Base-by-base conservation (phyloP, 768 basidiomycete species). In the Solioccasus polychromus region DNA sequence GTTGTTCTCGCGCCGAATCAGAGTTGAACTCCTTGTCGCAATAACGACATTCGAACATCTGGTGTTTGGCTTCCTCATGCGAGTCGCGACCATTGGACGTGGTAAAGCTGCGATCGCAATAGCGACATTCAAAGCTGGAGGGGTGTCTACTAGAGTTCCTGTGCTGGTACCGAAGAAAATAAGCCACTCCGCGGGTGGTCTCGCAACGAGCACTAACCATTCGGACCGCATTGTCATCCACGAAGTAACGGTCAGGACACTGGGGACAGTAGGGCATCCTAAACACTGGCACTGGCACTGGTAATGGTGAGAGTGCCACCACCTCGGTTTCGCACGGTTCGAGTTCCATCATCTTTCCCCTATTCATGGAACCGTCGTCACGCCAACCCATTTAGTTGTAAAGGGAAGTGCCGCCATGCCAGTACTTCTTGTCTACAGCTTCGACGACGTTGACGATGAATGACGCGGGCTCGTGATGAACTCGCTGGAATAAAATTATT, bases 171-270 rank as follows among this genome's bases (percentile, higher is more conserved):
- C n/a, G 4, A 6, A 22, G 15, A 8, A 17, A 11, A 25, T 58
- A 29, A 51, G 42, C 32, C n/a, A 28, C 14, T 31, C 30, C 14
- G 41, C 6, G 12, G 22, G 7, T 8, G 2, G n/a, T n/a, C 7
- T 22, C 14, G 9, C 18, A 34, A 20, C 34, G 12, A n/a, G 24
- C 11, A 50, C 57, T 42, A 15, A 66, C 62, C 52, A 39, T 43
- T 10, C 11, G 24, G 14, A 64, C 0, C 17, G 37, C 59, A 0
- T 42, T 4, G 0, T 23, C 25, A 37, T 61, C 22, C 4, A 15
- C 25, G 34, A 66, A 64, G 12, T 2, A 29, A 22, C 64, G 50
- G 20, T 35, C 31, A 6, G 56, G 45, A 47, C 62, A 66, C 6
- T 4, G 15, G 11, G 32, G 2, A 22, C 62, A 64, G 10, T 3